Conservation (phyloP, 2,329 filamentous ascomycete genomes). For the Westerdykella ornata region DNA sequence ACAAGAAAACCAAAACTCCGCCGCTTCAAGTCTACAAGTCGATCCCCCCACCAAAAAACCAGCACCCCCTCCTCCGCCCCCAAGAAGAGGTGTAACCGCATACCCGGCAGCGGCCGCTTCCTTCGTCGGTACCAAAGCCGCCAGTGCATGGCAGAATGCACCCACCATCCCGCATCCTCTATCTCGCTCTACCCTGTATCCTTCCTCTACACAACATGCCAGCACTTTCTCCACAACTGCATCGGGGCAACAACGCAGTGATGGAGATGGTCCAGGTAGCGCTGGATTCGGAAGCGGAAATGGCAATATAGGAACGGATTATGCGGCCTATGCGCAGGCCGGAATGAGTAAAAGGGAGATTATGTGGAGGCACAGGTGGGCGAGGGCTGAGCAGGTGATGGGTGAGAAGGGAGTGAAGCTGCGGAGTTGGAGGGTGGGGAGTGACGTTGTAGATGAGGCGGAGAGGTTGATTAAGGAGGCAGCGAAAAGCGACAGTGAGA, state of each 20-base stretch:
- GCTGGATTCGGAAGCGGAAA: slow-evolving; percentile 20
- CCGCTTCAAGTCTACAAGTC: slow-evolving; percentile 5
- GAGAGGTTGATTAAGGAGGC: slow-evolving; percentile 56
- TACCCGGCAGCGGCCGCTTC: slow-evolving; percentile 35
- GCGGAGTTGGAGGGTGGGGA: slow-evolving; percentile 66
- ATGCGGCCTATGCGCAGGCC: slow-evolving; percentile 6
- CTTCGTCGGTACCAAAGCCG: slow-evolving; percentile 35
- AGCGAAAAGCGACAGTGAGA: slow-evolving; percentile 32
- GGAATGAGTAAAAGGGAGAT: slow-evolving; percentile 61
- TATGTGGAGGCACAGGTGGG: slow-evolving; percentile 63
- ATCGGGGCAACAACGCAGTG: slow-evolving; percentile 17
- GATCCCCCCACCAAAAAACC: slow-evolving; percentile 10
- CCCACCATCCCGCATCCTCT: slow-evolving; percentile 9
- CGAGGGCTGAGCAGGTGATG: slow-evolving; percentile 57
- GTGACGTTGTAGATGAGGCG: slow-evolving; percentile 62
- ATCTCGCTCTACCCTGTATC: slow-evolving; percentile 6
- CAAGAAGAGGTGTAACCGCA: slow-evolving; percentile 32
- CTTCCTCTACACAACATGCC: slow-evolving; percentile 18
- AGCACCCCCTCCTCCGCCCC: slow-evolving; percentile 29
- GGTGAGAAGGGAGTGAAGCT: slow-evolving; percentile 60
- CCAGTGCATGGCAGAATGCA: slow-evolving; percentile 30
- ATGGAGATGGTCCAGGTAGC: not conserved
- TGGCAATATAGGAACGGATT: not conserved
- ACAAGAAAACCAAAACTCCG: slow-evolving; percentile 5
- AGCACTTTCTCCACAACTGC: slow-evolving; percentile 25